A percentile compares a stretch with the other conserved stretches of the same genome.
phyloP scores from a whole-genome alignment of 2,329 filamentous ascomycete species.

The Diaporthe sp. region DNA sequence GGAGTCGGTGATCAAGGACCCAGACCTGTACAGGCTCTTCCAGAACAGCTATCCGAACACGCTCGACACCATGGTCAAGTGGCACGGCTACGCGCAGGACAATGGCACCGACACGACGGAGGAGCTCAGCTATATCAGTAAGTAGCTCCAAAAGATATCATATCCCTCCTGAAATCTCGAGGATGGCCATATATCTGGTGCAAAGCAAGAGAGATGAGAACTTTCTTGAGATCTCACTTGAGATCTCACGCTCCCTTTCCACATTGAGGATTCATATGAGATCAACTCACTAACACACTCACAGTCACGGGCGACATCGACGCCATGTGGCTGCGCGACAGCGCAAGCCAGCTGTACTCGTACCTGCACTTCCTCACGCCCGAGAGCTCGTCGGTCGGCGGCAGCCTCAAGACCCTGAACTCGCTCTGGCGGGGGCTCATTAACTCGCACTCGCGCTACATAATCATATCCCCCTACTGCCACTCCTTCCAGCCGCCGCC shows the following conservation, averaged over 20 bases:
- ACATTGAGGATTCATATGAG: background rate
- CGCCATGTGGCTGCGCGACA: conserved; percentile 91
- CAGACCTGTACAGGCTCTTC: conserved; percentile 83
- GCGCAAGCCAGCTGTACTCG: conserved; percentile 80
- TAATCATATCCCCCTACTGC: conserved; percentile 82
- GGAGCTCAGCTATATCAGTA: conserved; percentile 76
- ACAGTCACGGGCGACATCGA: conserved; percentile 87
- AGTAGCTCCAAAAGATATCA: background rate
- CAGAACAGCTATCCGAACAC: conserved; percentile 89
- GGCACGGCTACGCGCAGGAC: conserved; percentile 73
- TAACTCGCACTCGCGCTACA: conserved; percentile 79
- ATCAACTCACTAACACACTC: background rate
- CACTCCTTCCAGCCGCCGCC: conserved; percentile 91
- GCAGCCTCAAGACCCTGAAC: conserved; percentile 77
- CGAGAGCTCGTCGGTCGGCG: conserved; percentile 58
- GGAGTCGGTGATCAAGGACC: conserved; percentile 58
- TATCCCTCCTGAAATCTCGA: too few relatives aligned
- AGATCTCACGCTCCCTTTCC: background rate
- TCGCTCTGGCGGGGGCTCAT: conserved; percentile 79
- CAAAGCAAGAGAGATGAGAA: background rate
- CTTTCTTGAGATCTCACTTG: background rate
- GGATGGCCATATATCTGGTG: background rate
- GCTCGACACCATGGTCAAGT: conserved; percentile 84
- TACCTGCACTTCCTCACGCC: conserved; percentile 74
- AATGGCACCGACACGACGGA: conserved; percentile 60